Percentiles rank a stretch among this genome's conserved stretches.
phyloP scores from a whole-genome alignment of 306 rosid genomes.

The Citrullus amarus region DNA sequence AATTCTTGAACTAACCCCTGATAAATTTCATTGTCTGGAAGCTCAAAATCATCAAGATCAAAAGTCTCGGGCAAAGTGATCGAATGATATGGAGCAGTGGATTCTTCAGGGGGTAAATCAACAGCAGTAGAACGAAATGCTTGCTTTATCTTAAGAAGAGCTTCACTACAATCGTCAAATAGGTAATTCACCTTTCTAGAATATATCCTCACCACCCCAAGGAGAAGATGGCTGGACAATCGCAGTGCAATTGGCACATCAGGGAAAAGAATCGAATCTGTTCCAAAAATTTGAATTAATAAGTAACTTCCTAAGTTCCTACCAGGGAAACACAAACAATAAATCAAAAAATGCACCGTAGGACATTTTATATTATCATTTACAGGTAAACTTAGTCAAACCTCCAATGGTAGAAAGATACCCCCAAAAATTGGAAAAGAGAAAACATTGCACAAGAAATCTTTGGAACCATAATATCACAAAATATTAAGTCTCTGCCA shows the following conservation, averaged over 20 bases:
- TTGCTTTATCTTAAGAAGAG: conserved; percentile 98
- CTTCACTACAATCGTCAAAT: conserved; percentile 99
- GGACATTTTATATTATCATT: background rate
- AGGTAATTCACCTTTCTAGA: conserved; percentile 99
- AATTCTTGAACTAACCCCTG: conserved; percentile 61
- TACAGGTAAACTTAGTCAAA: background rate
- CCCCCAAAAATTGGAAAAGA: background rate
- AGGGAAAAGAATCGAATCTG: conserved; percentile 98
- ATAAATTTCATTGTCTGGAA: conserved; percentile 83
- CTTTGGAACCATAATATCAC: background rate
- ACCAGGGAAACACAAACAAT: conserved; percentile 5
- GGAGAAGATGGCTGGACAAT: conserved; percentile 97
- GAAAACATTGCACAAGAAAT: background rate
- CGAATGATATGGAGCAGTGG: conserved; percentile 99
- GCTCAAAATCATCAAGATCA: conserved; percentile 99
- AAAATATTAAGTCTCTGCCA: background rate
- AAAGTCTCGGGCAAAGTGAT: conserved; percentile 97
- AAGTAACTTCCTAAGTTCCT: conserved; percentile 12
- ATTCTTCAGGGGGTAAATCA: conserved; percentile 99
- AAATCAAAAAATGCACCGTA: background rate
- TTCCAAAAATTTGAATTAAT: conserved; percentile 14
- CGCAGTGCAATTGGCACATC: conserved; percentile 97
- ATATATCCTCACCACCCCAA: conserved; percentile 98
- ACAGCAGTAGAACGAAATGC: conserved; percentile 97
- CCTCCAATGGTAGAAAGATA: background rate